These are phyloP conservation scores for Microbotryum intermedium DNA, from an alignment of 1,284 basidiomycete species.

Conservation along the genomic window DNA sequence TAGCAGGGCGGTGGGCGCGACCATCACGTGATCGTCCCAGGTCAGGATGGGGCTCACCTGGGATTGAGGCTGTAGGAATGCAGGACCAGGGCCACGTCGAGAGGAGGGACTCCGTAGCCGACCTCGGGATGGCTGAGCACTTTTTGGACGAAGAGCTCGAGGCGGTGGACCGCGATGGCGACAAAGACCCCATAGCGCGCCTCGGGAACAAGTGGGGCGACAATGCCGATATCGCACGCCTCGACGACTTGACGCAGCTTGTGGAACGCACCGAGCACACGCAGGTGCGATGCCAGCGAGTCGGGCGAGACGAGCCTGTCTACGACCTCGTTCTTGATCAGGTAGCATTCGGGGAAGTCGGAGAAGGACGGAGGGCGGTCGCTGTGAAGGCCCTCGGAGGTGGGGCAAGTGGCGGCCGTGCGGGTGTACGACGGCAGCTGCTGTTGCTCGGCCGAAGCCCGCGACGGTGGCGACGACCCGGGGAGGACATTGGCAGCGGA, in stretches of 20 bases:
- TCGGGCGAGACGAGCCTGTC: background rate
- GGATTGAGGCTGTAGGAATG: background rate
- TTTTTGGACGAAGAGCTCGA: background rate
- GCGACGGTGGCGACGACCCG: too few relatives aligned
- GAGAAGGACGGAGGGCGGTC: slow-evolving; percentile 12
- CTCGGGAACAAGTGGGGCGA: background rate
- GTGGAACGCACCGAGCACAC: slow-evolving; percentile 4
- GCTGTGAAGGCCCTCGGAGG: too few relatives aligned
- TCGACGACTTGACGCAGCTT: background rate
- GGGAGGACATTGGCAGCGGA: too few relatives aligned
- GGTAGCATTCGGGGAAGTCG: background rate
- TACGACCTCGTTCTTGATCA: background rate
- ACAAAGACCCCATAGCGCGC: background rate
- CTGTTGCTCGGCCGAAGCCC: too few relatives aligned
- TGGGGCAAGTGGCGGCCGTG: too few relatives aligned
- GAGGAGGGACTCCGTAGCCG: background rate
- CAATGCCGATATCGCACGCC: background rate
- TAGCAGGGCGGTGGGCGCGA: background rate
- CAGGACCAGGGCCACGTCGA: background rate
- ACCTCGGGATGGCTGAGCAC: background rate
- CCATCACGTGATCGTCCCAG: background rate
- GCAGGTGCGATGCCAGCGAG: background rate
- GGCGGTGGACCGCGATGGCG: background rate
- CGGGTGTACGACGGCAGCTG: too few relatives aligned
- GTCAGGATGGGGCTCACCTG: background rate